A percentile compares a stretch with the other conserved stretches of the same genome.
phyloP scores from a whole-genome alignment of 2,329 filamentous ascomycete genomes.

The Ustulina deusta region DNA sequence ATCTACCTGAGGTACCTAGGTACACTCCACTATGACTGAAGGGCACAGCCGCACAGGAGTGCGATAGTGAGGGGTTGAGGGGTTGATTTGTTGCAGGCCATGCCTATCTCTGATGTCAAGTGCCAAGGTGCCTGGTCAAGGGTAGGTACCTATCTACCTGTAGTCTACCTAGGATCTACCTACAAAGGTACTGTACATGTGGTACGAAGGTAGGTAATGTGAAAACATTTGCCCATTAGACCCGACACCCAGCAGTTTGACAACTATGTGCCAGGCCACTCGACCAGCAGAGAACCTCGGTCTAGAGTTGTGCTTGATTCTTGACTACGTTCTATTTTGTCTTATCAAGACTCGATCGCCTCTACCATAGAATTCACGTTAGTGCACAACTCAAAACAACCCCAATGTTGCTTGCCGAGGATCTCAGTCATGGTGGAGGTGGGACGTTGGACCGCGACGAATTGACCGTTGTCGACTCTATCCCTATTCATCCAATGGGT shows the following conservation, averaged over 20 bases:
- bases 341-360: background rate
- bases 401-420: slow-evolving; percentile 45
- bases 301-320: background rate
- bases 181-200: background rate
- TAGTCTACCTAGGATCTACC: background rate
- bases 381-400: background rate
- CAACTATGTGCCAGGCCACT: background rate
- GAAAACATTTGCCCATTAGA: slow-evolving; percentile 11
- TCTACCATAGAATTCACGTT: background rate
- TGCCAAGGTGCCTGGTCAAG: background rate
- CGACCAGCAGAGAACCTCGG: background rate
- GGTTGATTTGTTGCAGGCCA: slow-evolving; percentile 23
- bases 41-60: slow-evolving; percentile 21
- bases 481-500: slow-evolving; percentile 83
- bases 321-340: background rate
- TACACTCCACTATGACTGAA: slow-evolving; percentile 1
- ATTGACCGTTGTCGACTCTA: slow-evolving; percentile 55
- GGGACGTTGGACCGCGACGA: slow-evolving; percentile 33
- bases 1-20: slow-evolving; percentile 7
- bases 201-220: background rate
- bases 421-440: slow-evolving; percentile 40
- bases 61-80: slow-evolving; percentile 33
- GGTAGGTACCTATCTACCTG: background rate
- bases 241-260: background rate
- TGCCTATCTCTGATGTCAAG: slow-evolving; percentile 19